A percentile compares a stretch with the other conserved stretches of the same genome.
phyloP scores from a whole-genome alignment of 345 rosid genomes.

The Salix udensis region DNA sequence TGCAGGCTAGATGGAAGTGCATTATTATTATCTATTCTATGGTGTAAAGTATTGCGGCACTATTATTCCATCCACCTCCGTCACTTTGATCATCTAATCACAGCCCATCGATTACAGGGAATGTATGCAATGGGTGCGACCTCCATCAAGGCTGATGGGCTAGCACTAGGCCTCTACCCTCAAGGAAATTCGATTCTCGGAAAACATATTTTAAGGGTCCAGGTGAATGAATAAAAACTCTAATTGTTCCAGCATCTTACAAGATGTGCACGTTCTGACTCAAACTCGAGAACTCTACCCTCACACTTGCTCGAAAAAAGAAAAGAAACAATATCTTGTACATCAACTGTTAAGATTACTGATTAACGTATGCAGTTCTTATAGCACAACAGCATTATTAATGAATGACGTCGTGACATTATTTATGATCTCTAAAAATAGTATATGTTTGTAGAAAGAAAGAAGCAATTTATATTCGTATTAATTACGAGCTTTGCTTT shows the following conservation, averaged over 20 bases:
- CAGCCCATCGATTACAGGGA: background rate
- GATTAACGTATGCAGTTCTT: background rate
- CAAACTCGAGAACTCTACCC: background rate
- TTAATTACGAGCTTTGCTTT: background rate
- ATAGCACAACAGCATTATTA: background rate
- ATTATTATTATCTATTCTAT: slow-evolving; percentile 37
- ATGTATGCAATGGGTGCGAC: background rate
- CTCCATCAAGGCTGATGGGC: background rate
- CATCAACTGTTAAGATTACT: background rate
- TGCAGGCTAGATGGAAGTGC: slow-evolving; percentile 32
- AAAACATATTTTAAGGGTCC: too few species aligned
- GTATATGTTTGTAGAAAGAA: background rate
- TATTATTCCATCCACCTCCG: slow-evolving; percentile 40
- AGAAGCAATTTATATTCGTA: background rate
- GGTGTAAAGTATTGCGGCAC: slow-evolving; percentile 46
- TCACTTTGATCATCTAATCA: slow-evolving; percentile 25
- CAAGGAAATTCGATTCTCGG: too few species aligned
- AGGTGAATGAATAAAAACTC: too few species aligned
- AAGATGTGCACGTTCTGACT: rapidly evolving
- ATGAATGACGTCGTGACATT: background rate
- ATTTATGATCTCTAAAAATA: background rate
- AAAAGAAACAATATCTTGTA: background rate
- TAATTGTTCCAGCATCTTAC: rapidly evolving
- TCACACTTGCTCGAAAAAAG: background rate
- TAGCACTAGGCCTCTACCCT: background rate